Evolutionary conservation across 345 rosid genomes (phyloP).

Genomic region (Euphorbia tirucalli): DNA sequence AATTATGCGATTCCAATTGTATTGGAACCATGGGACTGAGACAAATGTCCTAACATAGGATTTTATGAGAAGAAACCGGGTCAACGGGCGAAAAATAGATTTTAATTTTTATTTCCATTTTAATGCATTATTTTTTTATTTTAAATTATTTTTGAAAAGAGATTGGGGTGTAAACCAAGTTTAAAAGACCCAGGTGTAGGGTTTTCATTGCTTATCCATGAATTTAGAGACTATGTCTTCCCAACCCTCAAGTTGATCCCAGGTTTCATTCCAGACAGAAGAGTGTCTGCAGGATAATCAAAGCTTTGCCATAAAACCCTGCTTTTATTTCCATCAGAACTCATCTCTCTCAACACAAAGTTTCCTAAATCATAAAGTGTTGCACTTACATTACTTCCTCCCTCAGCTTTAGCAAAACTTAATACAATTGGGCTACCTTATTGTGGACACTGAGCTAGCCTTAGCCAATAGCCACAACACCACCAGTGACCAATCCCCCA

Average conservation of each 20-base stretch:
- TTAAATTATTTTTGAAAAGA: too few species aligned
- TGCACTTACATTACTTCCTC: background rate
- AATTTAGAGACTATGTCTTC: background rate
- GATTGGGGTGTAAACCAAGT: background rate
- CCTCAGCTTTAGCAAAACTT: background rate
- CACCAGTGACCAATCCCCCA: too few species aligned
- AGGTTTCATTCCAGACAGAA: conserved; percentile 29
- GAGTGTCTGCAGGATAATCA: too few species aligned
- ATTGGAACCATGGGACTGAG: too few species aligned
- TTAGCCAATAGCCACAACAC: too few species aligned
- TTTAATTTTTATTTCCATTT: too few species aligned
- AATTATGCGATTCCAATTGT: too few species aligned
- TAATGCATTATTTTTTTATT: too few species aligned
- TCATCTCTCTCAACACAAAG: conserved; percentile 12
- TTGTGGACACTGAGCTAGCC: too few species aligned
- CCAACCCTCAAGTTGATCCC: background rate
- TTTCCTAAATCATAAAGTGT: conserved; percentile 13
- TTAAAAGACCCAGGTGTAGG: conserved; percentile 18
- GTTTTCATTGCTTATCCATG: background rate
- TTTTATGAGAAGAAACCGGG: too few species aligned
- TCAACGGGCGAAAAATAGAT: too few species aligned
- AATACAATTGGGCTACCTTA: conserved; percentile 18
- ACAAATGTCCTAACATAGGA: too few species aligned
- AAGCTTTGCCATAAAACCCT: conserved; percentile 37
- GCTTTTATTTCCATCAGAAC: conserved; percentile 10